These are phyloP conservation scores for Colletotrichum sp. DNA, from an alignment of 2,329 filamentous ascomycete species.

Conservation along the genomic window DNA sequence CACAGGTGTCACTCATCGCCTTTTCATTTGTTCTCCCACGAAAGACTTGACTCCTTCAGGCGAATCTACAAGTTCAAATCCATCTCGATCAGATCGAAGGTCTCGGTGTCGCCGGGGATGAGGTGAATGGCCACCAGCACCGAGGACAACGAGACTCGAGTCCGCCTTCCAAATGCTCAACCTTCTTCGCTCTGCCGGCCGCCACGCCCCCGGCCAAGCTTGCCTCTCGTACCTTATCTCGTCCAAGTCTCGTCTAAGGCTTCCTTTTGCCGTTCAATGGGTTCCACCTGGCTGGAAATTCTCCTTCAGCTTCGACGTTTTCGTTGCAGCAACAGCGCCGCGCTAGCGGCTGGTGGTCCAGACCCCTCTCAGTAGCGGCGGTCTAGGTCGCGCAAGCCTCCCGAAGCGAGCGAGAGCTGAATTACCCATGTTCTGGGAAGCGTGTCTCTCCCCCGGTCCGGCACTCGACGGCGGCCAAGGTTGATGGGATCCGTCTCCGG, in stretches of 20 bases:
- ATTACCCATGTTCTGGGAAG: neutral
- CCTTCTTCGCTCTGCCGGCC: neutral
- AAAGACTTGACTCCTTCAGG: neutral
- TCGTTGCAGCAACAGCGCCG: neutral
- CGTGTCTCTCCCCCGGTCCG: neutral
- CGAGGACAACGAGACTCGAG: neutral
- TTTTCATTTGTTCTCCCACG: neutral
- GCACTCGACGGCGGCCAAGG: neutral
- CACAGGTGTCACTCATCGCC: neutral
- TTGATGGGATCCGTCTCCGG: neutral
- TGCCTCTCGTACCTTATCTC: neutral
- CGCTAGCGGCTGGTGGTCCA: neutral
- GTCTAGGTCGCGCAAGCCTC: neutral
- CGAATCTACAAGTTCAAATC: neutral
- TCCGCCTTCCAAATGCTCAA: neutral
- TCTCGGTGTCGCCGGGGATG: neutral
- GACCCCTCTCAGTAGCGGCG: neutral
- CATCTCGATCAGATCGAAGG: neutral
- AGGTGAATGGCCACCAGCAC: neutral
- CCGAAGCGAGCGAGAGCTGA: neutral
- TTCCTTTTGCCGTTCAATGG: neutral
- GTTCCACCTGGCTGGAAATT: neutral
- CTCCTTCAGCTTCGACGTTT: slow-evolving; percentile 15
- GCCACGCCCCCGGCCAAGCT: neutral
- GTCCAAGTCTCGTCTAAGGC: neutral